These are phyloP conservation scores for Mycena pura DNA, from an alignment of 768 basidiomycete species.

Conservation along the genomic window DNA sequence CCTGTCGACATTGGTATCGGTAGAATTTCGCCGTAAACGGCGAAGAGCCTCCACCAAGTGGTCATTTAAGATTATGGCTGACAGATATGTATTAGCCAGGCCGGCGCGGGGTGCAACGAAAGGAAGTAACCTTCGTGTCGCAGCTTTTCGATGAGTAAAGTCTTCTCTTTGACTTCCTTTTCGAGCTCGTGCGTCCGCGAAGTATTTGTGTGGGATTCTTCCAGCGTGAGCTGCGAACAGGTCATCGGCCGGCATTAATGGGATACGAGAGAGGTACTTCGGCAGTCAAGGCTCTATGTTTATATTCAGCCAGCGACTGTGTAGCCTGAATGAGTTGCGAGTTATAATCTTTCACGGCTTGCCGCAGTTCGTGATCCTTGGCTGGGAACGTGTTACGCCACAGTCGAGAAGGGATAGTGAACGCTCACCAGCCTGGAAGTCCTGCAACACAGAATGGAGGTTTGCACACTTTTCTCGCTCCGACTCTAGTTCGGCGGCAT, in stretches of 20 bases:
- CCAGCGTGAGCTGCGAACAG: conserved; percentile 67
- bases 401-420: neutral
- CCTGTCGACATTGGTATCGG: conserved; percentile 92
- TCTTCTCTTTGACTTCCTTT: conserved; percentile 95
- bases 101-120: neutral
- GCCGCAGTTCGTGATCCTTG: conserved; percentile 88
- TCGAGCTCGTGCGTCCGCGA: conserved; percentile 76
- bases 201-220: conserved; percentile 72
- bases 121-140: conserved; percentile 83
- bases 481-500: conserved; percentile 61
- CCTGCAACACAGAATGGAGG: conserved; percentile 90
- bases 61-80: conserved; percentile 96
- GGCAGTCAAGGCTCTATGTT: conserved; percentile 84
- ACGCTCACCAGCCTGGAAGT: conserved; percentile 88
- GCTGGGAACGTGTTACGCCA: conserved; percentile 51
- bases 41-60: conserved; percentile 98
- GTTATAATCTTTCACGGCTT: conserved; percentile 85
- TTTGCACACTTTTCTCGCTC: conserved; percentile 82
- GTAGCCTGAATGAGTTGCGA: conserved; percentile 72
- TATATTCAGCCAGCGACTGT: conserved; percentile 87
- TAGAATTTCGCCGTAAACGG: conserved; percentile 83
- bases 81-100: conserved; percentile 8
- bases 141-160: conserved; percentile 90
- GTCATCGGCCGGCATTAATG: conserved; percentile 4
- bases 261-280: conserved; percentile 65